Base-by-base conservation (phyloP, 2,329 filamentous ascomycete genomes). In the Clarireedia monteithiana region DNA sequence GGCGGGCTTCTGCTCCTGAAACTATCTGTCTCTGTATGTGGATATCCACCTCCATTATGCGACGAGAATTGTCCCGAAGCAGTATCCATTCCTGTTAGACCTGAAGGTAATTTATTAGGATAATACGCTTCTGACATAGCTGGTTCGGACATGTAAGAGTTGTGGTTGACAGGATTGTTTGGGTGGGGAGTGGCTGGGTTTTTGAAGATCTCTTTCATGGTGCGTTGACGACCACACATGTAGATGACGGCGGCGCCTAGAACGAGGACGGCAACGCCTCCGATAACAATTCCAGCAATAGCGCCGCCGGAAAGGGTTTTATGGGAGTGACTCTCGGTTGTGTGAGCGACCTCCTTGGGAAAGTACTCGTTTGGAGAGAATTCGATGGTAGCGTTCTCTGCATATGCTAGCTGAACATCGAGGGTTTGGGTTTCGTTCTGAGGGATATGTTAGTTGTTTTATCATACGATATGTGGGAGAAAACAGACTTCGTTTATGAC, bases 401-500 rank as follows among this genome's bases (percentile, higher is more conserved):
- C 77, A 30, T 69, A 74, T 23, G 72, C 62, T 24, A 76, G 71
- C 65, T 83, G 81, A 6, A 68, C 62, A 6, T 74, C 70, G 42
- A 78, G 72, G 0, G 76, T 78, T 55, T 75, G 70, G 0, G 75
- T 79, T 5, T 67, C 53, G 62, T 81, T 83, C 65, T 70, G 40
- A 3, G 24, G 12, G 27, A 5, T 5, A 44, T 44, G 40, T 45
- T 38, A 50, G 26, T 45, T 39, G 12, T 36, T 2, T 49, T 27
- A 42, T 53, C 4, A 48, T 42, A 4, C 40, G n/a, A 15, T 24
- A 30, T 24, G n/a, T 30, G 5, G 23, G 7, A 20, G 39, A 17
- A 7, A n/a, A 56, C 74, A 58, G 73, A 84, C 80, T 6, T 84
- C 79, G 65, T 91, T 92, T 62, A 92, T 85, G 1, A 81, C 85